These are phyloP conservation scores for Rhododendron mucronatum DNA, from an alignment of 148 eudicot genomes.

Conservation along the genomic window DNA sequence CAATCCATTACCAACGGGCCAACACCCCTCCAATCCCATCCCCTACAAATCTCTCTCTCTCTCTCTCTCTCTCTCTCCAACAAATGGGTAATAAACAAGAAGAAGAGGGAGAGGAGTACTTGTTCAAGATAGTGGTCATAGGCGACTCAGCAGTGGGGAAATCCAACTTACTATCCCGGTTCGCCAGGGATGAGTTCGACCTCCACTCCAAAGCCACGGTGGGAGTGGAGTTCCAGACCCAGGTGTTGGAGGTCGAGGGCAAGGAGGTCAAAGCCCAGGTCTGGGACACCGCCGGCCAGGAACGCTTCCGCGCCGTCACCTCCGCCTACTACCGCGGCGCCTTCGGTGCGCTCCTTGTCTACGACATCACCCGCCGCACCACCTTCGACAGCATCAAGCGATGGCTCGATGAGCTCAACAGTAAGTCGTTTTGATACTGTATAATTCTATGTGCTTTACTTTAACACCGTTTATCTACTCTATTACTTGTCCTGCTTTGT, in stretches of 20 bases:
- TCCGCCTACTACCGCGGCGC: constrained; percentile 88
- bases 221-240: constrained; percentile 85
- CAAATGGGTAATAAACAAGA: constrained; percentile 26
- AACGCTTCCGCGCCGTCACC: constrained; percentile 74
- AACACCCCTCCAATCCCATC: not conserved
- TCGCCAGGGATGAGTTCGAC: constrained; percentile 71
- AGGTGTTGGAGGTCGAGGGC: constrained; percentile 59
- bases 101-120: constrained; percentile 61
- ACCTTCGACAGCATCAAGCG: constrained; percentile 66
- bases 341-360: constrained; percentile 78
- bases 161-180: constrained; percentile 65
- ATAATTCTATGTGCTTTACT: not conserved
- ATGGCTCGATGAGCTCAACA: constrained; percentile 82
- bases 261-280: constrained; percentile 84
- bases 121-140: constrained; percentile 78
- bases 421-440: constrained; percentile 27
- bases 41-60: not conserved
- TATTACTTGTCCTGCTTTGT: not conserved
- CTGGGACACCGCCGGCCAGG: constrained; percentile 93
- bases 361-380: constrained; percentile 51
- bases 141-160: constrained; percentile 90
- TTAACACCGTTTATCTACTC: not conserved
- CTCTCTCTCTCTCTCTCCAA: not conserved
- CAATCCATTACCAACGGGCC: not conserved
- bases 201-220: constrained; percentile 73